Conservation (phyloP, 2,329 filamentous ascomycete species). For the Talaromyces sp. region DNA sequence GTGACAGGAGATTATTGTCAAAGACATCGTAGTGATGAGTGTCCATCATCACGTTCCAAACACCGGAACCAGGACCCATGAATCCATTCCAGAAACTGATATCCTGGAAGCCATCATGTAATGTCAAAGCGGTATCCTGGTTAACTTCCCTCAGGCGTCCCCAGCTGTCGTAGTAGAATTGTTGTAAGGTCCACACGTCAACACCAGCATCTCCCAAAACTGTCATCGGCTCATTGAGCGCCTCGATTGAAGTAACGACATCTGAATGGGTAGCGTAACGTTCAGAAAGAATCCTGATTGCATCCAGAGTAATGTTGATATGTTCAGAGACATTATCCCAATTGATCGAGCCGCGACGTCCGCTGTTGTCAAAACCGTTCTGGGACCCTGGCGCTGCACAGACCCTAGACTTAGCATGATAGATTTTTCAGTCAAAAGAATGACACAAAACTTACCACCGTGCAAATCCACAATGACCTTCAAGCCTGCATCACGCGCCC, state of each 20-base stretch:
- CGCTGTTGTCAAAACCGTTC: conserved; percentile 65
- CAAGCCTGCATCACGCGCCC: conserved; percentile 54
- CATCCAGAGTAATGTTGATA: conserved; percentile 41
- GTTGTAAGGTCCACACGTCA: conserved; percentile 42
- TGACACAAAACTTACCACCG: conserved; percentile 47
- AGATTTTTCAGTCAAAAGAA: not conserved
- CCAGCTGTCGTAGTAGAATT: conserved; percentile 54
- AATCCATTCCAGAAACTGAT: conserved; percentile 58
- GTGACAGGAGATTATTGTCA: conserved; percentile 45
- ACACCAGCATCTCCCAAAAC: conserved; percentile 30
- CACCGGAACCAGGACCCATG: conserved; percentile 44
- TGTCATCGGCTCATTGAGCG: conserved; percentile 41
- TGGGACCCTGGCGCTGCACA: conserved; percentile 54
- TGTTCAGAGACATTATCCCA: conserved; percentile 36
- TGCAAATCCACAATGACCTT: conserved; percentile 66
- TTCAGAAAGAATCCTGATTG: conserved; percentile 53
- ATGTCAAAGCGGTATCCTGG: conserved; percentile 47
- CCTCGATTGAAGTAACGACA: conserved; percentile 50
- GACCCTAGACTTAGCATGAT: not conserved
- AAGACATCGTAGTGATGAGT: conserved; percentile 67
- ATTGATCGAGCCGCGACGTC: conserved; percentile 38
- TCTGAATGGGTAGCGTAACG: conserved; percentile 56
- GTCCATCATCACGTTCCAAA: conserved; percentile 55
- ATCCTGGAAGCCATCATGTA: conserved; percentile 46
- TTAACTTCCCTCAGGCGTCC: conserved; percentile 42